These are phyloP conservation scores for Telfairia occidentalis DNA, from an alignment of 331 rosid species.

Conservation along the genomic window DNA sequence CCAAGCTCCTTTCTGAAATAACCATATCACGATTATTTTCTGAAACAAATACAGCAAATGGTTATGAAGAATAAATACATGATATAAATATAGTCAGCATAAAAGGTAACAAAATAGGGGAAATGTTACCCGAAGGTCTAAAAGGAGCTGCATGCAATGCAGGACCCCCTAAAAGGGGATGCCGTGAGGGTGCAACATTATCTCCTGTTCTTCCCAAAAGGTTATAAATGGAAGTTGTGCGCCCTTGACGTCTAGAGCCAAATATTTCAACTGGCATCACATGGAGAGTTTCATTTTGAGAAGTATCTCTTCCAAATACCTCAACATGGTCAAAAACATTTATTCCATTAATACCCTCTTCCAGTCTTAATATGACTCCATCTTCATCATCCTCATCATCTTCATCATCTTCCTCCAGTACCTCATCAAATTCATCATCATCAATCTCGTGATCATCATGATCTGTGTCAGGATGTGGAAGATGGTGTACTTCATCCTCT, in stretches of 20 bases:
- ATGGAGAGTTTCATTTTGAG: conserved; percentile 78
- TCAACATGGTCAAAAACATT: conserved; percentile 95
- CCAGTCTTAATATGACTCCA: conserved; percentile 84
- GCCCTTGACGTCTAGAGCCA: conserved; percentile 93
- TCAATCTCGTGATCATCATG: conserved; percentile 95
- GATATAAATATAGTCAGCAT: neutral
- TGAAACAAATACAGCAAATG: conserved; percentile 22
- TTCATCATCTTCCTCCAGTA: conserved; percentile 86
- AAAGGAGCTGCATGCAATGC: conserved; percentile 36
- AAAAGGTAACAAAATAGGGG: conserved; percentile 7
- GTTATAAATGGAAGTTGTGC: conserved; percentile 92
- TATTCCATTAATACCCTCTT: conserved; percentile 97
- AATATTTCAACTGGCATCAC: conserved; percentile 98
- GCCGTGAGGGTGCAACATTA: conserved; percentile 62
- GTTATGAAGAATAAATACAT: neutral
- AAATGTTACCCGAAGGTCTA: conserved; percentile 50
- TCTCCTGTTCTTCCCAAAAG: conserved; percentile 92
- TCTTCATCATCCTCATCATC: conserved; percentile 95
- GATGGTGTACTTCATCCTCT: conserved; percentile 77
- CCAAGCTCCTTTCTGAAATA: conserved; percentile 44
- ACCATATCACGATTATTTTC: conserved; percentile 27
- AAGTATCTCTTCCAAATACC: conserved; percentile 87
- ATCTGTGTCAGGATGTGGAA: conserved; percentile 88
- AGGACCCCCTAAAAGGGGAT: conserved; percentile 91
- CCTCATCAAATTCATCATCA: conserved; percentile 89